Conservation (phyloP, 352 stramenopile genomes). For the Phytophthora capsici region DNA sequence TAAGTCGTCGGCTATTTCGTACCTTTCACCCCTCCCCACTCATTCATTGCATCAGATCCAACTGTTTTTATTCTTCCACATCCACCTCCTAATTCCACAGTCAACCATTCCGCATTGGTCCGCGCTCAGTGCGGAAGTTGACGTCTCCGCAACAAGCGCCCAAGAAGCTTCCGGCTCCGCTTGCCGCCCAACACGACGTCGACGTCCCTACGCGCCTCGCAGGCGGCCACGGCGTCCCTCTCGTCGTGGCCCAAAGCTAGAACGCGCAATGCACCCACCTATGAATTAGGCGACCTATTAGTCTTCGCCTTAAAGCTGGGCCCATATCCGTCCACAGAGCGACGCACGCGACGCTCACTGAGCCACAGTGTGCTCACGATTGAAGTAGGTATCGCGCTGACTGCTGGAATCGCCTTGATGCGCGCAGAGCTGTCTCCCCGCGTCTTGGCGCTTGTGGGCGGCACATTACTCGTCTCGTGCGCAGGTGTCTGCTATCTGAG, state of each 20-base stretch:
- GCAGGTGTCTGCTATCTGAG: conserved; percentile 57
- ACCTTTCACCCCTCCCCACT: no score
- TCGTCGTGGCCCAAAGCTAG: conserved; percentile 17
- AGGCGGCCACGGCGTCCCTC: background rate
- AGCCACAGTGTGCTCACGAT: conserved; percentile 42
- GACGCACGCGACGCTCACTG: conserved; percentile 18
- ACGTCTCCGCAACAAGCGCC: conserved; percentile 7
- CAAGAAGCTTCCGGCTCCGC: background rate
- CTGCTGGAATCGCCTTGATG: conserved; percentile 37
- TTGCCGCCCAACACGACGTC: conserved; percentile 7
- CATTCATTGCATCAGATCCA: no score
- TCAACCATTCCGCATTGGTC: no score
- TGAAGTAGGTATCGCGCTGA: conserved; percentile 34
- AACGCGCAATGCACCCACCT: conserved; percentile 28
- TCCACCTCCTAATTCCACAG: no score
- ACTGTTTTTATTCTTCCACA: no score
- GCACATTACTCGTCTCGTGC: conserved; percentile 57
- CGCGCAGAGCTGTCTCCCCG: conserved; percentile 39
- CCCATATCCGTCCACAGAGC: background rate
- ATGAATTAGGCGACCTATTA: conserved; percentile 66
- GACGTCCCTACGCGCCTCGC: conserved; percentile 1
- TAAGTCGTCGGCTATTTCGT: no score
- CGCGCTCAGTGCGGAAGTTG: conserved; percentile 29
- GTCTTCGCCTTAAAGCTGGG: conserved; percentile 43
- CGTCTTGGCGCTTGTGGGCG: conserved; percentile 57